Base-by-base conservation (phyloP, 2,329 filamentous ascomycete genomes). In the Xylaria sp. region DNA sequence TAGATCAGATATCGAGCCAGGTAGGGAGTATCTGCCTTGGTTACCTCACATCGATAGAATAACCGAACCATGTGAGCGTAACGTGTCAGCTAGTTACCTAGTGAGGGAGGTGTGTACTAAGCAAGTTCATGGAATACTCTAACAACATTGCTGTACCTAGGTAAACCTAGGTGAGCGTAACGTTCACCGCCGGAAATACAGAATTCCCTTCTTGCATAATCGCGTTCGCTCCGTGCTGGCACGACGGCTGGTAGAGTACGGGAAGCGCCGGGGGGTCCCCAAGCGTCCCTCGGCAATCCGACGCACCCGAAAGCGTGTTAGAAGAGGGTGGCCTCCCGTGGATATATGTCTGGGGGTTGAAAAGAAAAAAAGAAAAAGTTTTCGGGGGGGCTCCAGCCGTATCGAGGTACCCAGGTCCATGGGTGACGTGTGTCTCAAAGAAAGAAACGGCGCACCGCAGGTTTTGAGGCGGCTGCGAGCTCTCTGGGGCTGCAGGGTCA, bases 251-350 rank as follows among this genome's bases (percentile, higher is more conserved):
- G 33, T 31, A 31, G 48, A 41, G 28, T 15, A 48, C 43, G 64
- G n/a, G 18, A 36, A 23, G 48, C 48, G 20, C 33, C 49, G 48
- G 31, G 3, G 23, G 33, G 25, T 25, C 31, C 31, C n/a, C 33
- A n/a, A 31, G 41, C n/a, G 41, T 46, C 41, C 41, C 18, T 46
- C 41, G 41, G 52, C n/a, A 5, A 5, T 39, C 36, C 33, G 56
- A 57, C 61, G 4, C 31, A 64, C 41, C 25, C 33, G 56, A 64
- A 39, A 49, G 28, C 48, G 61, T 55, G 5, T 49, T 25, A 23
- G 8, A 15, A 52, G 39, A 52, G 61, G 66, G 66, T 68, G 66
- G 66, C 66, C 66, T 65, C 66, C 36, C 61, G 31, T 18, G 48
- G 56, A 49, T 25, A 33, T 39, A 33, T 41, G 59, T 48, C 10